Evolutionary conservation across 2,329 filamentous ascomycete species (phyloP), one percentile per base, ranked within the genome.

Genomic region (Colletotrichum sp.): DNA sequence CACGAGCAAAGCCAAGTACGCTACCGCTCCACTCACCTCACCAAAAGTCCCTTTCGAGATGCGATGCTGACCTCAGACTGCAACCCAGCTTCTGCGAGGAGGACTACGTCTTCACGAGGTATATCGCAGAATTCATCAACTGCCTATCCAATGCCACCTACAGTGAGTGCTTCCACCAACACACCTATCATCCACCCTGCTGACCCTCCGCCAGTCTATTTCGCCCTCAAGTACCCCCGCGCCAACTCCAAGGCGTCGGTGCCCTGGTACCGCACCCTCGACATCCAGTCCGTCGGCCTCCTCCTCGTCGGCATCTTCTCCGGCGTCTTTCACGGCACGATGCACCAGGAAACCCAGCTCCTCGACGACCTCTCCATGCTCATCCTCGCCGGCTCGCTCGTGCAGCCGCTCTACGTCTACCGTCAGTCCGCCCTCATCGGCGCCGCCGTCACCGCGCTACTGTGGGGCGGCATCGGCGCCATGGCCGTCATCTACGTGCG

Each of bases 321-420:
- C 1, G 84, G 85, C 65, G 67, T 84, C 13, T 89, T 86, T 79
- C 88, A 89, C 78, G 87, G 86, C 36, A 85, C 86, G 9, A 83
- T 89, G 21, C 86, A 83, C 69, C 86, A 87, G 65, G 80, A 80
- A 2, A 80, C 86, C 7, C 85, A 89, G 77, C 88, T 87, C 75
- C 87, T 86, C 77, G 91, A 92, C 78, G 90, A 92, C 78, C 83
- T 92, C n/a, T 89, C 89, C 70, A 92, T 92, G 90, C 86, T 92
- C 34, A 82, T 89, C 15, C 86, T 91, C 6, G 87, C 86, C 26
- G 89, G 88, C 76, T 85, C 89, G 1, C 85, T 92, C 71, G 84
- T 92, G 7, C 88, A 90, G 64, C 87, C 88, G 65, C 82, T 89
- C 6, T 85, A 87, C 71, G 88, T 87, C 15, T 84, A 86, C 44